Evolutionary conservation across 2,329 filamentous ascomycete genomes (phyloP), one percentile per base, ranked within the genome.

Genomic region (Colletotrichum spaethianum): DNA sequence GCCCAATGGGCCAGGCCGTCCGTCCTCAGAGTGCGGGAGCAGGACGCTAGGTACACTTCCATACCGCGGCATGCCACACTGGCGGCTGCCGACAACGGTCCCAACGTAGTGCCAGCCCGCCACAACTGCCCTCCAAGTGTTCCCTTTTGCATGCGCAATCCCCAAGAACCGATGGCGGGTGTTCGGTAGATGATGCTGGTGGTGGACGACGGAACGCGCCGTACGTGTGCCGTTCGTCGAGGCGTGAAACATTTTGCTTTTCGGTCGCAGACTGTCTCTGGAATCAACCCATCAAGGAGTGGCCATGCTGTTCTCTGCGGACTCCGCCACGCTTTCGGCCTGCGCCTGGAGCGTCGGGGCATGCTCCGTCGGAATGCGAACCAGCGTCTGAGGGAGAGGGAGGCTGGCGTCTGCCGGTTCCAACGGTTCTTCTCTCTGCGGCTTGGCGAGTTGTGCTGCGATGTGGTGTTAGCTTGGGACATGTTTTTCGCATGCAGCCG

Each of bases 351-450:
- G 80, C 31, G 89, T 84, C 33, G 90, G 90, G 16, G 90, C 91
- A 81, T 95, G 93, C 75, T 96, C 93, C 20, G 93, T 95, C 1
- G 94, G 94, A 75, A 96, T 96, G 74, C 94, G 90, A 44, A 97
- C 94, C 20, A 97, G 87, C 23, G 94, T 96, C 79, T 96, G 93
- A 1, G 94, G 94, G 50, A 96, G 85, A 50, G 89, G 83, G 44
- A 85, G 81, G 40, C 42, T 53, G 14, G 36, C 48, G 7, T 69
- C 64, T 52, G 56, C 56, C 9, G 60, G 23, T 2, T 81, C 82
- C 79, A 36, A 84, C 82, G 55, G 83, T 77, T 76, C 82, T 42
- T 84, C 78, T 75, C 87, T 87, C 3, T 46, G 53, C 33, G 91
- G 88, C 76, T 88, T 91, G 20, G 93, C 89, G 33, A 95, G 85